Evolutionary conservation across 1,284 basidiomycete species (phyloP).

Genomic region (Trichosporon sp.): DNA sequence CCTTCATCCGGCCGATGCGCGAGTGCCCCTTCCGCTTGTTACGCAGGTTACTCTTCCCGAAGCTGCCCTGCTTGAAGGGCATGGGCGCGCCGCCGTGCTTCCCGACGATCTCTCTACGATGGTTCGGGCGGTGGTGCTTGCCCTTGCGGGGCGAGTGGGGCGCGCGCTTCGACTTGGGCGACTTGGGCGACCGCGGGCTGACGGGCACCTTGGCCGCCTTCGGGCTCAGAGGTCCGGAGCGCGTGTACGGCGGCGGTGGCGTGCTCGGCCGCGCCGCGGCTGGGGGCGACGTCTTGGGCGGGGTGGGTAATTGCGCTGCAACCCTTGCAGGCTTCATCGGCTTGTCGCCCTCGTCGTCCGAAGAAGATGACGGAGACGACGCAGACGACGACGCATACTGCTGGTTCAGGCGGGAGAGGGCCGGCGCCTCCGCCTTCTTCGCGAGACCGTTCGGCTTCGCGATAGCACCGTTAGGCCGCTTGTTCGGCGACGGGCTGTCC

Average conservation of each 20-base stretch:
- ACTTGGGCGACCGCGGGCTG: neutral
- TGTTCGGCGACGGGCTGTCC: conserved; percentile 54
- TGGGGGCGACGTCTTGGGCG: neutral
- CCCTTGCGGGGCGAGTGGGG: neutral
- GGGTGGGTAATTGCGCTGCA: neutral
- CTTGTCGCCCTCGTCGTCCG: conserved; percentile 2
- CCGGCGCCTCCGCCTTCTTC: neutral
- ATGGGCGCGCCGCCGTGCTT: neutral
- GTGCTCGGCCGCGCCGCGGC: neutral
- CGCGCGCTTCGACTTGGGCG: neutral
- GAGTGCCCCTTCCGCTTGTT: neutral
- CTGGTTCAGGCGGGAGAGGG: conserved; percentile 6
- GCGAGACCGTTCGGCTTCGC: conserved; percentile 5
- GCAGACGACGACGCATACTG: neutral
- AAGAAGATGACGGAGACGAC: neutral
- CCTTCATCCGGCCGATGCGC: conserved; percentile 1
- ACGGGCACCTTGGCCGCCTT: neutral
- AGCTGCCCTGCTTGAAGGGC: neutral
- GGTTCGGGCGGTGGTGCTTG: neutral
- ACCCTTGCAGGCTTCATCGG: neutral
- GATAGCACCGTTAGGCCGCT: conserved; percentile 14
- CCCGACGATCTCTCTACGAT: neutral
- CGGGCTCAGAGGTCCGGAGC: neutral
- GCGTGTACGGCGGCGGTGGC: neutral
- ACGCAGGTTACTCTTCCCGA: neutral